Conservation (phyloP, 2,329 filamentous ascomycete genomes). For the Pseudocercospora eumusae region DNA sequence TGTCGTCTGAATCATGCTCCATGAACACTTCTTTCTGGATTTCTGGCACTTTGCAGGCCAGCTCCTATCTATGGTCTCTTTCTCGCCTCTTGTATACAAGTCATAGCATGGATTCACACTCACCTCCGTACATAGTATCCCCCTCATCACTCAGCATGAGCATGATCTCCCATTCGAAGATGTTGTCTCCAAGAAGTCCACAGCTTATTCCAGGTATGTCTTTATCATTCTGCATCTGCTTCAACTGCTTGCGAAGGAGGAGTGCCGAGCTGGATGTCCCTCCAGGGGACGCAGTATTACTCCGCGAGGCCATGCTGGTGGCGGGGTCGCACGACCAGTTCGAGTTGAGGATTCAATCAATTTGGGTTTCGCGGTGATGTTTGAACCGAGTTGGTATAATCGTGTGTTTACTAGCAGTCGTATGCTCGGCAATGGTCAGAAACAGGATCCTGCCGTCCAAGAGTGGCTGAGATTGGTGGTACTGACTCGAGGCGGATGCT, state of each 20-base stretch:
- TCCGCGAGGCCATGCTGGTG: conserved; percentile 22
- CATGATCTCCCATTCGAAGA: conserved; percentile 99
- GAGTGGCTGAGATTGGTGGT: background rate
- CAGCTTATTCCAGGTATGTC: conserved; percentile 94
- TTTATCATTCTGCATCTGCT: conserved; percentile 88
- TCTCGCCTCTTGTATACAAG: background rate
- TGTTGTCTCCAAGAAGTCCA: conserved; percentile 79
- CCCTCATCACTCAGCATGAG: conserved; percentile 90
- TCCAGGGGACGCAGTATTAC: conserved; percentile 29
- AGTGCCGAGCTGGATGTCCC: conserved; percentile 60
- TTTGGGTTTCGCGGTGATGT: background rate
- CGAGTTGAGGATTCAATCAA: background rate
- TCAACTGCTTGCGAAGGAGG: conserved; percentile 81
- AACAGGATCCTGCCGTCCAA: background rate
- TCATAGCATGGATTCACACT: conserved; percentile 35
- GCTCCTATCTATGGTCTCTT: background rate
- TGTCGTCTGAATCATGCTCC: background rate
- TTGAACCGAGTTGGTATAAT: background rate
- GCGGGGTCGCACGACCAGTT: conserved; percentile 5
- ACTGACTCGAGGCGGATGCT: background rate
- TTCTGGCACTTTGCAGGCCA: background rate
- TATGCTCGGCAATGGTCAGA: background rate
- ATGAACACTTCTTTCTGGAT: background rate
- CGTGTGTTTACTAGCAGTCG: background rate
- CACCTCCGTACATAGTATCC: conserved; percentile 83